These are phyloP conservation scores for Pseudomonodictys pantanalensis DNA, from an alignment of 495 filamentous ascomycete genomes.

Conservation along the genomic window DNA sequence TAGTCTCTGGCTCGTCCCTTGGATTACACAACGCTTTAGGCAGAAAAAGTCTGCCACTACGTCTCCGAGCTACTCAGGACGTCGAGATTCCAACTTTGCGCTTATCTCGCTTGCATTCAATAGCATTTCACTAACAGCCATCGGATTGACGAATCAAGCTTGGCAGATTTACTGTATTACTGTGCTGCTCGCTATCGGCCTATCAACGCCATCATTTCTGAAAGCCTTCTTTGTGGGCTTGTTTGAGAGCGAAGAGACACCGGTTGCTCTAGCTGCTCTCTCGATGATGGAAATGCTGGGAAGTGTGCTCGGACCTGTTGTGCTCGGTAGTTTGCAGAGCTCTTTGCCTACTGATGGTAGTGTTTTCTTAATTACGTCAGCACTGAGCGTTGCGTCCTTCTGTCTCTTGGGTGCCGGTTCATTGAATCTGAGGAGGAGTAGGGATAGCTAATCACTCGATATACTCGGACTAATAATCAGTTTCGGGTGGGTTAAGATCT, in stretches of 20 bases:
- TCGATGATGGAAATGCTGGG: conserved; percentile 12
- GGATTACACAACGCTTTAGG: not conserved
- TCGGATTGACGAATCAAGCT: not conserved
- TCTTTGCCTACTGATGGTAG: not conserved
- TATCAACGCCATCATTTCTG: conserved; percentile 11
- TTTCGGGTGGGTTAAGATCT: too few relatives aligned
- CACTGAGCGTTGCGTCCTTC: not conserved
- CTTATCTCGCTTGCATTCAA: not conserved
- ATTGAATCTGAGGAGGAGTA: not conserved
- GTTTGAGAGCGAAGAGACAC: not conserved
- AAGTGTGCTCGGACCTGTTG: conserved; percentile 14
- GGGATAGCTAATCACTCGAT: too few relatives aligned
- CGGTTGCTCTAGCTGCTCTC: not conserved
- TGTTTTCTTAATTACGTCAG: not conserved
- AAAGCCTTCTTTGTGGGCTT: not conserved
- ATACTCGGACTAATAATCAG: too few relatives aligned
- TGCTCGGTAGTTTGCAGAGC: conserved; percentile 6
- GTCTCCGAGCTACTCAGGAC: too few relatives aligned
- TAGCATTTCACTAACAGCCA: not conserved
- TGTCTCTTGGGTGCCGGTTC: not conserved
- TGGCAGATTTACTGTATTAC: conserved; percentile 20
- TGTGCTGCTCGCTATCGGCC: too few relatives aligned
- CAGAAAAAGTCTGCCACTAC: not conserved
- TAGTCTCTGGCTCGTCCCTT: not conserved
- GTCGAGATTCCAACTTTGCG: not conserved